Evolutionary conservation across 495 filamentous ascomycete genomes (phyloP).

Genomic region (Oleoguttula mirabilis): DNA sequence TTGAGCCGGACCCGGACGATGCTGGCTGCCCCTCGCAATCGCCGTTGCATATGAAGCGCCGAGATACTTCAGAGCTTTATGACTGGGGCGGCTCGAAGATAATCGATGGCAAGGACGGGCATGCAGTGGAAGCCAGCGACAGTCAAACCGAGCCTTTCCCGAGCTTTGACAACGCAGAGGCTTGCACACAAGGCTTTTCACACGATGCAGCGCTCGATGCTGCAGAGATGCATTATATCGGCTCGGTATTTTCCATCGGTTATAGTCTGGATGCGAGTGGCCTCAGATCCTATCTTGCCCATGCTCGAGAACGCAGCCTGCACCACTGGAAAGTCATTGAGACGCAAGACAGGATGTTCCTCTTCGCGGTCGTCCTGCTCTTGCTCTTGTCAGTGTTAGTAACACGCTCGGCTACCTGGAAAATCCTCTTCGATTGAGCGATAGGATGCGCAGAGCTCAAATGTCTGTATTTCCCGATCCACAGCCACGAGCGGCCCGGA

Average conservation of each 20-base stretch:
- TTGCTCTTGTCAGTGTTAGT: not conserved
- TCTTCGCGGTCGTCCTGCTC: not conserved
- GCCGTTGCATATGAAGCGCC: not conserved
- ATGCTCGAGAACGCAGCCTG: not conserved
- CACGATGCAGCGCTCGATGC: not conserved
- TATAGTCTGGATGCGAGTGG: not conserved
- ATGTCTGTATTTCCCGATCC: too few species aligned
- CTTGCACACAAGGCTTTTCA: not conserved
- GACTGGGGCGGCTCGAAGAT: conserved; percentile 1
- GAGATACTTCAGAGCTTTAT: conserved; percentile 2
- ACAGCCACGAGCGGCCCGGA: too few species aligned
- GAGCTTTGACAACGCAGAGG: too few species aligned
- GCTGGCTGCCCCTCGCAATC: not conserved
- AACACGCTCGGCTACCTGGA: not conserved
- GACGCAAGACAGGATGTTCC: not conserved
- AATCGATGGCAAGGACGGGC: too few species aligned
- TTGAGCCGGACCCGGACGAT: not conserved
- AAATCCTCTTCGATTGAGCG: not conserved
- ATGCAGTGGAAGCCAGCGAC: too few species aligned
- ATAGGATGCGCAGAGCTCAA: too few species aligned
- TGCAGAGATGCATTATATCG: not conserved
- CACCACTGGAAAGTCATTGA: not conserved
- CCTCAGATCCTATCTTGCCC: not conserved
- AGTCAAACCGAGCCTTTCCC: too few species aligned
- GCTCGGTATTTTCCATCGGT: not conserved